Evolutionary conservation across 164 flowering plant species (phyloP).

Genomic region (Aristolochia californica): DNA sequence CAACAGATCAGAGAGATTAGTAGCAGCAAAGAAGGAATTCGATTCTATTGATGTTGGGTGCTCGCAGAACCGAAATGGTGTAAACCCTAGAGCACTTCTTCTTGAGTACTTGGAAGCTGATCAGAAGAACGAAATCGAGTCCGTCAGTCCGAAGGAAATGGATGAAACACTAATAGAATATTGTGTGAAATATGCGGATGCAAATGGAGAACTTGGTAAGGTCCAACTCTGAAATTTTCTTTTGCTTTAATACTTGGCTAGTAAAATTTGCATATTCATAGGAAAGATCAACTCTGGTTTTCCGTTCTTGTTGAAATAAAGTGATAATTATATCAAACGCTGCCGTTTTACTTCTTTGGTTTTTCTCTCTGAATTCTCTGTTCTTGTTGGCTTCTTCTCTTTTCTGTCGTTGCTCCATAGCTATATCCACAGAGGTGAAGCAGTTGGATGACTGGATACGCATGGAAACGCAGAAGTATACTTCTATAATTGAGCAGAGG

Average conservation of each 20-base stretch:
- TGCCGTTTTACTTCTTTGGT: background rate
- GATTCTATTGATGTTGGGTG: conserved; percentile 13
- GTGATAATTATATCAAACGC: background rate
- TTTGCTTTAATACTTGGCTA: conserved; percentile 1
- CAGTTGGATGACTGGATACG: conserved; percentile 43
- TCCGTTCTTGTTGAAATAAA: background rate
- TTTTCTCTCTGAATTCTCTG: background rate
- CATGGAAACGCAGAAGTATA: conserved; percentile 47
- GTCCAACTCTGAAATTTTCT: conserved; percentile 7
- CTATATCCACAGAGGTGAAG: conserved; percentile 27
- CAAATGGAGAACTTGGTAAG: conserved; percentile 36
- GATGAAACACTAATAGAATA: background rate
- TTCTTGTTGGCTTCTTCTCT: background rate
- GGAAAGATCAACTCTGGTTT: background rate
- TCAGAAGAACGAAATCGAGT: conserved; percentile 8
- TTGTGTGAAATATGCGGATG: conserved; percentile 20
- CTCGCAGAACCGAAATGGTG: conserved; percentile 16
- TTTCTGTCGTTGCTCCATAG: conserved; percentile 11
- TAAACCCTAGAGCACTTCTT: conserved; percentile 9
- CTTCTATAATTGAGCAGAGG: conserved; percentile 40
- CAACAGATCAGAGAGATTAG: conserved; percentile 21
- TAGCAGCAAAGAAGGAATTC: conserved; percentile 19
- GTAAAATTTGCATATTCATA: no score
- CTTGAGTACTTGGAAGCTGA: conserved; percentile 23
- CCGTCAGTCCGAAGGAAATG: conserved; percentile 2